Evolutionary conservation across 1,284 basidiomycete genomes (phyloP), one percentile per base, ranked within the genome.

Genomic region (Irpex sp.): DNA sequence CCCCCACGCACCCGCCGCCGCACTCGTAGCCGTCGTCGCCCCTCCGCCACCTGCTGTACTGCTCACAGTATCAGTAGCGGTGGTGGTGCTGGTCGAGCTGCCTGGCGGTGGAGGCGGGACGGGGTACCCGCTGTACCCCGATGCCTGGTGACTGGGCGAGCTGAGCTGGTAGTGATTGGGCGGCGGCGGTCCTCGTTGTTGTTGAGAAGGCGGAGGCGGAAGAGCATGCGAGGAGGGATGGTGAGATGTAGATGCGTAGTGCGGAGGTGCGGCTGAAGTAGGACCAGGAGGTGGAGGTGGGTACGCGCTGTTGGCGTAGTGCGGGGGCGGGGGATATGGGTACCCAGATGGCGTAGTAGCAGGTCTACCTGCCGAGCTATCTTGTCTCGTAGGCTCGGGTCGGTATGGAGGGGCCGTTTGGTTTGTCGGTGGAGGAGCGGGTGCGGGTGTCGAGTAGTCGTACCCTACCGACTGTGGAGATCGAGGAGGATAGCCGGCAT

Each of bases 101-200:
- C 47, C 35, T n/a, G 46, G 57, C 21, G 54, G 60, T 19, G 60
- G 49, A 1, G 68, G 67, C 37, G 68, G 68, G 4, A 64, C 62
- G 19, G 69, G 69, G 31, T 67, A 66, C 53, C 62, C 65, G 37
- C 62, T 62, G 58, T 68, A 64, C 39, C 62, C 66, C 39, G 60
- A 62, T 8, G 62, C 43, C 46, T 46, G 63, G 36, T 60, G 53
- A 35, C 53, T 56, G 8, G 64, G 61, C 19, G 62, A 51, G 57
- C 59, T 64, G 15, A 67, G 62, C 60, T 61, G 62, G 59, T 67
- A 67, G 54, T 56, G 47, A 21, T 15, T 50, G 21, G 61, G 59
- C 9, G 62, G 60, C 58, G 66, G 35, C 61, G 58, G 39, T 54
- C 65, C 33, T 17, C 50, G 7, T 61, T 63, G 33, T 57, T 47